Evolutionary conservation across 1,284 basidiomycete genomes (phyloP).

Genomic region (Polyporus tsugae): DNA sequence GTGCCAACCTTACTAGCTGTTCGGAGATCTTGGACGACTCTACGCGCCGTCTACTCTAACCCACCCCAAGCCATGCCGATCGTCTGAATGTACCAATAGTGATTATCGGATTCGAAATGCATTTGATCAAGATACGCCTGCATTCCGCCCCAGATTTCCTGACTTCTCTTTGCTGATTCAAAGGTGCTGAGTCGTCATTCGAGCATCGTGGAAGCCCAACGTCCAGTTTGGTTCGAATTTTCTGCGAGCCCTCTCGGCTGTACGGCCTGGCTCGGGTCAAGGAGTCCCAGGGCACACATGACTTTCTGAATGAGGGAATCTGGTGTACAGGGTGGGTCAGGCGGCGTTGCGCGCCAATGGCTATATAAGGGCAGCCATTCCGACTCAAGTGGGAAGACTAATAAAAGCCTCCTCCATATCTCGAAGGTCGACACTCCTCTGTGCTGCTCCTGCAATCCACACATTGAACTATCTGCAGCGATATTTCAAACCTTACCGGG

Average conservation of each 20-base stretch:
- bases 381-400: not conserved
- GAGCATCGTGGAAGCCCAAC: conserved; percentile 20
- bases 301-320: conserved; percentile 29
- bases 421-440: conserved; percentile 1
- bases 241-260: not conserved
- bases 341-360: conserved; percentile 5
- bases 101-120: not conserved
- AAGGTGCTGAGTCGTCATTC: not conserved
- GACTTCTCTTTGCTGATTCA: not conserved
- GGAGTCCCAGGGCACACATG: conserved; percentile 25
- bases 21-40: not conserved
- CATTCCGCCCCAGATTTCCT: not conserved
- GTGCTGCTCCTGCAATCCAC: not conserved
- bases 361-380: conserved; percentile 21
- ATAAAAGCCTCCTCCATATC: not conserved
- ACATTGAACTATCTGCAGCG: not conserved
- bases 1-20: not conserved
- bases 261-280: not conserved
- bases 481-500: not conserved
- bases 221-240: conserved; percentile 7
- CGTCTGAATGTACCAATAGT: not conserved
- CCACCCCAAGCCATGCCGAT: not conserved
- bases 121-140: not conserved
- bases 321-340: conserved; percentile 23
- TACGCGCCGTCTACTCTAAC: not conserved